phyloP scores from a whole-genome alignment of 768 basidiomycete genomes.

The Symmetrospora coprosmae region DNA sequence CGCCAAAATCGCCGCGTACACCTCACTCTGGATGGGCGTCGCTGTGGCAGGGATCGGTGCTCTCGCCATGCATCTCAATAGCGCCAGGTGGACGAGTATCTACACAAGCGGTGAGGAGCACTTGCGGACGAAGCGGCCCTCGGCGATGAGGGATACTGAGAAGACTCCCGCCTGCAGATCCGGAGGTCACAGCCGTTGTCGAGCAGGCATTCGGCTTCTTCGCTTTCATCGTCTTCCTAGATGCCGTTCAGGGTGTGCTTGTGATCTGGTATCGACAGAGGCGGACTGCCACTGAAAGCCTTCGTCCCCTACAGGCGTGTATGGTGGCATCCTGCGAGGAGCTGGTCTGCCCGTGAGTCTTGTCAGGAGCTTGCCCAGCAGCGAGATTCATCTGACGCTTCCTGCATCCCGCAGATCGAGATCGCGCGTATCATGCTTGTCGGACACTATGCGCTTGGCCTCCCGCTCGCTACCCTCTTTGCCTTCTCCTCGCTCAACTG shows the following conservation, averaged over 20 bases:
- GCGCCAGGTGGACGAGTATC: background rate
- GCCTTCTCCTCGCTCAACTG: background rate
- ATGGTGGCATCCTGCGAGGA: background rate
- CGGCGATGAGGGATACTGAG: too few species aligned
- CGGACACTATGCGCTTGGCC: background rate
- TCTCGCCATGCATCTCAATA: background rate
- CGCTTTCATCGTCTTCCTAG: background rate
- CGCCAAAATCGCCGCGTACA: background rate
- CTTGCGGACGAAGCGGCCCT: too few species aligned
- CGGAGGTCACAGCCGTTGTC: background rate
- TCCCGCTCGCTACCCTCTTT: background rate
- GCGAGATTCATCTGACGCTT: too few species aligned
- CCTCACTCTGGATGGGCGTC: background rate
- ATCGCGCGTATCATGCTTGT: conserved; percentile 5
- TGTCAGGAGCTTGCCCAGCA: too few species aligned
- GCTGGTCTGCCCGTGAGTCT: conserved; percentile 13
- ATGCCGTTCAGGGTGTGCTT: background rate
- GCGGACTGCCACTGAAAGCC: too few species aligned
- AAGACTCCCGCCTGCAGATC: background rate
- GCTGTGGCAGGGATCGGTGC: background rate
- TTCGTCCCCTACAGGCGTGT: too few species aligned
- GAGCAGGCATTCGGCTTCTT: background rate
- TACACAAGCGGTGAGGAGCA: conserved; percentile 7
- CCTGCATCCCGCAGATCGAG: background rate
- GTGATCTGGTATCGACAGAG: too few species aligned